Percentiles rank a stretch among this genome's conserved stretches.
Evolutionary conservation across 2,329 filamentous ascomycete genomes (phyloP).

Genomic region (Aspergillus fumigatiaffinis): DNA sequence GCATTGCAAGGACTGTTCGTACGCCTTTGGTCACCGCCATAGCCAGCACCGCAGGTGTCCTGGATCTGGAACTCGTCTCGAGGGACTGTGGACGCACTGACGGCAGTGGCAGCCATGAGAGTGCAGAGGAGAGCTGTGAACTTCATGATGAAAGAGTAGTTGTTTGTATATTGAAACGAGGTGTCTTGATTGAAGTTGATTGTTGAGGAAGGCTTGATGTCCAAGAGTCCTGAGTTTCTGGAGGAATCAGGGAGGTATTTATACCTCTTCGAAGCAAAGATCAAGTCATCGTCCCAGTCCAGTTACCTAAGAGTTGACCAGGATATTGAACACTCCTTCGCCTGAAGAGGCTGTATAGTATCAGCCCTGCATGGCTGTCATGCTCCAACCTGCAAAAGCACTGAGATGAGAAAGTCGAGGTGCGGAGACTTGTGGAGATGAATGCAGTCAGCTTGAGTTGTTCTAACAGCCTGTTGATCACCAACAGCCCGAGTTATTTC

Average conservation of each 20-base stretch:
- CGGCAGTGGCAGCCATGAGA: not conserved
- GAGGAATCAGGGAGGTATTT: not conserved
- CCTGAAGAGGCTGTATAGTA: not conserved
- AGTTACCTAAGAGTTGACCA: not conserved
- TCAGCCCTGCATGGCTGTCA: not conserved
- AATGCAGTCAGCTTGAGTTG: not conserved
- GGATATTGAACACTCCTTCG: not conserved
- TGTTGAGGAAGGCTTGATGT: not conserved
- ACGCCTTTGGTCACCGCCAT: constrained; percentile 7
- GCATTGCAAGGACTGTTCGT: constrained; percentile 9
- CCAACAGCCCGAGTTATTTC: no score
- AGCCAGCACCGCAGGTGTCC: constrained; percentile 8
- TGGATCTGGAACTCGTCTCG: not conserved
- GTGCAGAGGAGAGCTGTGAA: not conserved
- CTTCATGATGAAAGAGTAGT: not conserved
- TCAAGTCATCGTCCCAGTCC: not conserved
- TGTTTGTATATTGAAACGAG: not conserved
- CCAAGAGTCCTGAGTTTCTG: not conserved
- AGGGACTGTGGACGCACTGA: not conserved
- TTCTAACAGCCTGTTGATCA: not conserved
- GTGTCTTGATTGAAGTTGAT: not conserved
- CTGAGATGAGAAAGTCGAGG: not conserved
- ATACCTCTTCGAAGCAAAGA: not conserved
- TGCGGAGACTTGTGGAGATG: not conserved
- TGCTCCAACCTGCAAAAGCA: not conserved